Evolutionary conservation across 345 rosid genomes (phyloP).

Genomic region (Gossypium raimondii): DNA sequence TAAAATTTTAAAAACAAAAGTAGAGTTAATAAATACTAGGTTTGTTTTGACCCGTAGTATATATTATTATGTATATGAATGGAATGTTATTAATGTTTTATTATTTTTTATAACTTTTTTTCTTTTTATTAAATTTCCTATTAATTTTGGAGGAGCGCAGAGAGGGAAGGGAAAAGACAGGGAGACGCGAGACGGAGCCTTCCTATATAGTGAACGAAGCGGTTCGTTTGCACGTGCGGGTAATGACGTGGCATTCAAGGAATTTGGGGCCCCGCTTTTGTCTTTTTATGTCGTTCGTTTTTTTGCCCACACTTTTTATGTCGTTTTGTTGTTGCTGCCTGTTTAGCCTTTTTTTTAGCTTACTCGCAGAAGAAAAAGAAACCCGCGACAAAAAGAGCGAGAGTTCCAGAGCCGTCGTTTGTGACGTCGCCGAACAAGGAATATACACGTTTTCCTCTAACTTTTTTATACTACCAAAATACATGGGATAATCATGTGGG

Average conservation of each 20-base stretch:
- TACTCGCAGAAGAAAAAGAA: not conserved
- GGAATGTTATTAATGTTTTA: constrained; percentile 10
- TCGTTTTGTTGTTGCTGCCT: not conserved
- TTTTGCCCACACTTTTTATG: not conserved
- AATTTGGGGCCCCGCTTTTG: not conserved
- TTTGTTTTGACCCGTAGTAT: not conserved
- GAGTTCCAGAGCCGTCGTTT: not conserved
- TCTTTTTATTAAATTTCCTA: not conserved
- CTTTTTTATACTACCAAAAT: not conserved
- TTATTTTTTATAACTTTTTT: not conserved
- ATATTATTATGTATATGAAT: constrained; percentile 5
- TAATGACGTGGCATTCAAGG: constrained; percentile 26
- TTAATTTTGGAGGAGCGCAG: not conserved
- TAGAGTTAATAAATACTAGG: constrained; percentile 8
- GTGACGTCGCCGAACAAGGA: not conserved
- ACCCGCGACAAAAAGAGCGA: not conserved
- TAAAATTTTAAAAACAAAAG: not conserved
- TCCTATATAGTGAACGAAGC: constrained; percentile 20
- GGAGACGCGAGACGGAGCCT: not conserved
- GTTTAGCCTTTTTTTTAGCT: not conserved
- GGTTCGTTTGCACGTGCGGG: constrained; percentile 14
- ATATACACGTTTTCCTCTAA: not conserved
- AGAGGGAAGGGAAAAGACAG: constrained; percentile 10
- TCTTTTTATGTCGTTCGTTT: not conserved
- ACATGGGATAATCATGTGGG: too few relatives aligned